Evolutionary conservation across 306 rosid species (phyloP).

Genomic region (Vigna unguiculata): DNA sequence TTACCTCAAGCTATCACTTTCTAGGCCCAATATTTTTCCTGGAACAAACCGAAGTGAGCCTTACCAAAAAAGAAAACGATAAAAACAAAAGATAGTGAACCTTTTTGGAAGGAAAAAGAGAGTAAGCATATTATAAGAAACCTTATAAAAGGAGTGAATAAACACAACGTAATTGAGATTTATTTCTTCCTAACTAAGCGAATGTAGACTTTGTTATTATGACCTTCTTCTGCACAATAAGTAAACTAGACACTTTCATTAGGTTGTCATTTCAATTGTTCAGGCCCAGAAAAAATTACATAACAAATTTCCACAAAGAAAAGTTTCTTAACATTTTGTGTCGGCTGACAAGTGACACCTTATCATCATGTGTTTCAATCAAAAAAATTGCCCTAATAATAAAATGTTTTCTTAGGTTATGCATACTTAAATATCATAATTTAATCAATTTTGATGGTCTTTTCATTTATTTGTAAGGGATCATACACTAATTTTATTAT

Average conservation of each 20-base stretch:
- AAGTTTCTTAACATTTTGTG: not conserved
- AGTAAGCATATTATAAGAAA: too few relatives aligned
- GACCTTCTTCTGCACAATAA: not conserved
- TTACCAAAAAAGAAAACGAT: too few relatives aligned
- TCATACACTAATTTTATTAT: too few relatives aligned
- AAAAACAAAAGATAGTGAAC: too few relatives aligned
- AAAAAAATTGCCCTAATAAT: not conserved
- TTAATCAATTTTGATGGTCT: too few relatives aligned
- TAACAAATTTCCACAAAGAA: not conserved
- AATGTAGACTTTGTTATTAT: conserved; percentile 2
- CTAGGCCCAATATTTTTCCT: not conserved
- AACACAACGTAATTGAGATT: too few relatives aligned
- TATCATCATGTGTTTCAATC: not conserved
- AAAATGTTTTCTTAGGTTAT: not conserved
- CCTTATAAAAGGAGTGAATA: not conserved
- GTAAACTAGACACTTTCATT: not conserved
- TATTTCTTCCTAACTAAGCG: too few relatives aligned
- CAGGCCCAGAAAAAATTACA: not conserved
- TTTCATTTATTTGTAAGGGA: too few relatives aligned
- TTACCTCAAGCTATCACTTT: too few relatives aligned
- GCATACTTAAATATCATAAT: not conserved
- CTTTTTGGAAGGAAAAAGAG: not conserved
- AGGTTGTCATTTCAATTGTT: conserved; percentile 7
- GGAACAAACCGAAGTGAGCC: too few relatives aligned
- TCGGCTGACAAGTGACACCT: conserved; percentile 10